phyloP scores from a whole-genome alignment of 768 basidiomycete species.

The Pisolithus sp. region DNA sequence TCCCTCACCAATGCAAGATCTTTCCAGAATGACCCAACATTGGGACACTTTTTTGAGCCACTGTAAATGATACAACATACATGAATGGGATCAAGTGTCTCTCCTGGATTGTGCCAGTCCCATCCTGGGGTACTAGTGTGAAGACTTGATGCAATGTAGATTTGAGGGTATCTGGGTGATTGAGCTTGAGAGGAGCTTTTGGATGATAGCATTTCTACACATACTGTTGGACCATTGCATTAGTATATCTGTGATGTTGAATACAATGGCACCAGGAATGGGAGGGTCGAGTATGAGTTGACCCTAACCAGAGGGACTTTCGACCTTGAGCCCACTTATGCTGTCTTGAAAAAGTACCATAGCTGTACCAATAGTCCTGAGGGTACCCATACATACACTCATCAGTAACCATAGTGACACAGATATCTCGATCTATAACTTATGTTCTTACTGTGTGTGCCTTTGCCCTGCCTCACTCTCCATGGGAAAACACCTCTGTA shows the following conservation, averaged over 20 bases:
- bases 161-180: conserved; percentile 20
- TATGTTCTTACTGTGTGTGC: conserved; percentile 22
- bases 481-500: conserved; percentile 20
- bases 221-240: conserved; percentile 37
- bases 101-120: conserved; percentile 35
- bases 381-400: neutral
- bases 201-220: conserved; percentile 1
- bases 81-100: conserved; percentile 62
- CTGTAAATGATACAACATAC: conserved; percentile 15
- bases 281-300: conserved; percentile 37
- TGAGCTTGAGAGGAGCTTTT: neutral
- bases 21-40: too few species aligned
- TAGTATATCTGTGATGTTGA: conserved; percentile 47
- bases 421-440: neutral
- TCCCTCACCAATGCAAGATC: too few species aligned
- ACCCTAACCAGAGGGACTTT: conserved; percentile 44
- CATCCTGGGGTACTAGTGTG: conserved; percentile 25
- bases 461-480: conserved; percentile 27
- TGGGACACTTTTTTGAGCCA: too few species aligned
- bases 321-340: conserved; percentile 56
- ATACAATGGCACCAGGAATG: conserved; percentile 40
- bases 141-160: conserved; percentile 48
- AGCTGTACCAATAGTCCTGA: conserved; percentile 49
- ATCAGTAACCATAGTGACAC: neutral
- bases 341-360: conserved; percentile 58